Percentiles rank a stretch among this genome's conserved stretches.
Conservation (phyloP, 495 filamentous ascomycete species). For the Gamarada debralockiae region DNA sequence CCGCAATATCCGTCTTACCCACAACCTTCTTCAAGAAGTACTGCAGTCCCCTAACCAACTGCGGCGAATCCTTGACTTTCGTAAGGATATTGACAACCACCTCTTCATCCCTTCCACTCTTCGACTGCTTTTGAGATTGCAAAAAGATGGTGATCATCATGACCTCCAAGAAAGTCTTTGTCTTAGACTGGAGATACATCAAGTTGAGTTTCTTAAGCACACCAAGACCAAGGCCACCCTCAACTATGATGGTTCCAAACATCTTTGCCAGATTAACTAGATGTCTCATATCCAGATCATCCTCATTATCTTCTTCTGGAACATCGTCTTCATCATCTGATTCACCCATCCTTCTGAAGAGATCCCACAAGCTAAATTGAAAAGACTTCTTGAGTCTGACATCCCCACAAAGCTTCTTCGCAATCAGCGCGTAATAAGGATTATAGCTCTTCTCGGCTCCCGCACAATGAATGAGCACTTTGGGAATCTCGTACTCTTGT, state of each 20-base stretch:
- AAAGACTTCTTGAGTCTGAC: slow-evolving; percentile 76
- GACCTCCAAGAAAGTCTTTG: slow-evolving; percentile 73
- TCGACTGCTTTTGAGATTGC: slow-evolving; percentile 38
- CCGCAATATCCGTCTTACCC: slow-evolving; percentile 66
- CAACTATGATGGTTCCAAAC: slow-evolving; percentile 71
- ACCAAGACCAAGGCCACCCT: slow-evolving; percentile 56
- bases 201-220: slow-evolving; percentile 76
- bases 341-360: slow-evolving; percentile 85
- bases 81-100: slow-evolving; percentile 62
- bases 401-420: slow-evolving; percentile 67
- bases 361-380: slow-evolving; percentile 78
- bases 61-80: slow-evolving; percentile 52
- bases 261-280: slow-evolving; percentile 89
- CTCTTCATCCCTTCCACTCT: slow-evolving; percentile 42
- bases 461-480: slow-evolving; percentile 82
- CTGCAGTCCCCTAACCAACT: slow-evolving; percentile 65
- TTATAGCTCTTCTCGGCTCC: slow-evolving; percentile 83
- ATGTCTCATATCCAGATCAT: slow-evolving; percentile 54
- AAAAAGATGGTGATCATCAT: slow-evolving; percentile 72
- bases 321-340: slow-evolving; percentile 53
- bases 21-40: slow-evolving; percentile 78
- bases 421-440: slow-evolving; percentile 87
- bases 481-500: slow-evolving; percentile 82
- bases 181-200: slow-evolving; percentile 69
- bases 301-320: slow-evolving; percentile 44